phyloP scores from a whole-genome alignment of 495 filamentous ascomycete species.

The Apodospora peruviana region DNA sequence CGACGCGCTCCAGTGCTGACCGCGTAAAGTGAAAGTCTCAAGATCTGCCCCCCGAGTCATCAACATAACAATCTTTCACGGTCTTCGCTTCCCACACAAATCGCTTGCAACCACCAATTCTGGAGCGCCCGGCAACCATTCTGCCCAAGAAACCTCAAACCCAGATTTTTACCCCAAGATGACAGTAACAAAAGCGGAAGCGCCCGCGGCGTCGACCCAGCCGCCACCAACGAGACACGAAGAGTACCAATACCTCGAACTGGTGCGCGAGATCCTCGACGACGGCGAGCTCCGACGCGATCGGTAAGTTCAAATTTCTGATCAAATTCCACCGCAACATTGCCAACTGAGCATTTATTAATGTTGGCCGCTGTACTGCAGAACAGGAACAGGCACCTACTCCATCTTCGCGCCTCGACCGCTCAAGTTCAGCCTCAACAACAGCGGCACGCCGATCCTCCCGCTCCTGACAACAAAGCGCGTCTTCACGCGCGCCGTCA shows the following conservation, averaged over 20 bases:
- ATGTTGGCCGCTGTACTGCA: constrained; percentile 18
- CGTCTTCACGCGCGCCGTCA: constrained; percentile 85
- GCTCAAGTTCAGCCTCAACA: constrained; percentile 78
- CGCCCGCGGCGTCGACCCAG: background rate
- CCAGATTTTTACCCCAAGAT: background rate
- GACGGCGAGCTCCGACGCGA: constrained; percentile 25
- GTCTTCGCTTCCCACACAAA: too few species aligned
- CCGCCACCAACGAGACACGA: constrained; percentile 11
- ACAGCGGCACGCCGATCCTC: constrained; percentile 56
- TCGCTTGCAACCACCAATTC: too few species aligned
- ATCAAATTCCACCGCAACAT: background rate
- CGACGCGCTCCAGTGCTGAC: background rate
- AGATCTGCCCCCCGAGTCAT: too few species aligned
- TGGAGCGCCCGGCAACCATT: background rate
- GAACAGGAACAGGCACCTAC: constrained; percentile 88
- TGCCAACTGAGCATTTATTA: background rate
- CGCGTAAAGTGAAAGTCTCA: background rate
- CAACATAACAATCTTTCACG: too few species aligned
- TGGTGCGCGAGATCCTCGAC: constrained; percentile 25
- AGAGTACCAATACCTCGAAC: constrained; percentile 28
- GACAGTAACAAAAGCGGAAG: background rate
- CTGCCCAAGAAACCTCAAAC: background rate
- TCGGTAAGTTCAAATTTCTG: constrained; percentile 10
- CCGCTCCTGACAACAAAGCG: constrained; percentile 96
- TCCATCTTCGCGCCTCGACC: constrained; percentile 82